These are phyloP conservation scores for Salvia rosmarinus DNA, from an alignment of 257 asterid genomes.

Conservation along the genomic window DNA sequence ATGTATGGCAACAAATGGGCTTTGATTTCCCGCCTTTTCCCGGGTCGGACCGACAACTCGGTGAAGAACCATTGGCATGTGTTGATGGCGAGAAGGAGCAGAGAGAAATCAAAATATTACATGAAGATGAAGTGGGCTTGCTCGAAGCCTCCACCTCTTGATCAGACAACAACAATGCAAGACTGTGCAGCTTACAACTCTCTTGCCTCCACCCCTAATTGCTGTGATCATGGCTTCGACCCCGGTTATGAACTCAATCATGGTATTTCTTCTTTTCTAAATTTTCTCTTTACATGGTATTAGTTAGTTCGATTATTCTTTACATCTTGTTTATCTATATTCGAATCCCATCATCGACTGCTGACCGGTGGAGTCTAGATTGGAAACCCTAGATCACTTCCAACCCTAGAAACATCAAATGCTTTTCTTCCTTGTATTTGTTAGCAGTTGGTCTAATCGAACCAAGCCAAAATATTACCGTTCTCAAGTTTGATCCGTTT, in stretches of 20 bases:
- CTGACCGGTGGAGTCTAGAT: too few species aligned
- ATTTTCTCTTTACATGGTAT: neutral
- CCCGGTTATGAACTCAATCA: constrained; percentile 11
- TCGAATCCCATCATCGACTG: neutral
- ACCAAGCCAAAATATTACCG: too few species aligned
- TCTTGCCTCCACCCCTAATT: neutral
- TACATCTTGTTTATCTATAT: neutral
- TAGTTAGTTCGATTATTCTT: neutral
- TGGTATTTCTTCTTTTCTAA: constrained; percentile 19
- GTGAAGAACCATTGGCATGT: constrained; percentile 67
- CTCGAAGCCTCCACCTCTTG: neutral
- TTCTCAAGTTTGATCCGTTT: too few species aligned
- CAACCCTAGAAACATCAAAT: neutral
- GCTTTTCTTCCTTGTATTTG: neutral
- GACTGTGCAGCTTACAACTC: neutral
- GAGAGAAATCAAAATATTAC: constrained; percentile 41
- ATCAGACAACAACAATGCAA: neutral
- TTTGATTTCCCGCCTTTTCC: constrained; percentile 48
- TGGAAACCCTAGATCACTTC: neutral
- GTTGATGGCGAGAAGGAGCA: constrained; percentile 47
- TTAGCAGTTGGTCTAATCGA: too few species aligned
- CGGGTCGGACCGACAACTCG: constrained; percentile 61
- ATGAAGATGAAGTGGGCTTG: constrained; percentile 24
- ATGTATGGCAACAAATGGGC: constrained; percentile 59
- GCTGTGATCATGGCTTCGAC: neutral